Percentiles rank a stretch among this genome's conserved stretches.
Conservation (phyloP, 2,329 filamentous ascomycete species). For the Rhytidhysteron rufulum region DNA sequence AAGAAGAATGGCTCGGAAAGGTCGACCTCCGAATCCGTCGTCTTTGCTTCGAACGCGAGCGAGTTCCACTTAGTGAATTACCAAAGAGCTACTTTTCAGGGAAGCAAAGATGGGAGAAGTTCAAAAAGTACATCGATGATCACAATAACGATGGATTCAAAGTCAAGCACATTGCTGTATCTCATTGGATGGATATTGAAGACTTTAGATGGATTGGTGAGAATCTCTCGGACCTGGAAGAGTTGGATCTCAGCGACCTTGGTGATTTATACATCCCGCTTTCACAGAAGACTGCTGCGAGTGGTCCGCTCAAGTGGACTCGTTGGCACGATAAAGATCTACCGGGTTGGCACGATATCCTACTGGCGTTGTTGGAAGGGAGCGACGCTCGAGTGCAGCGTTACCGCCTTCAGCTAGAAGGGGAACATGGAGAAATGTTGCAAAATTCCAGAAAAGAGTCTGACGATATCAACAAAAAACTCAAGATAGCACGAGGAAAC, state of each 20-base stretch:
- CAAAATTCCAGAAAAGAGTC: too few relatives aligned
- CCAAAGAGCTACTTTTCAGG: constrained; percentile 8
- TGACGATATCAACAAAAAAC: too few relatives aligned
- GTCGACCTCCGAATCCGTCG: constrained; percentile 9
- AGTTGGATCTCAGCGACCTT: constrained; percentile 18
- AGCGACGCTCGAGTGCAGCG: too few relatives aligned
- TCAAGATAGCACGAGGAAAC: too few relatives aligned
- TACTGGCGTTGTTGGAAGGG: too few relatives aligned
- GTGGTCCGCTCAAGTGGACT: too few relatives aligned
- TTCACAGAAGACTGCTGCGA: too few relatives aligned
- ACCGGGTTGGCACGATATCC: too few relatives aligned
- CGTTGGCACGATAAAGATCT: too few relatives aligned
- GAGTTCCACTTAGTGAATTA: background rate
- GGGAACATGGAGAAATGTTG: too few relatives aligned
- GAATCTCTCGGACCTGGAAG: constrained; percentile 11
- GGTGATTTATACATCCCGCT: too few relatives aligned
- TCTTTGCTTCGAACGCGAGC: constrained; percentile 13
- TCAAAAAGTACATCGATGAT: constrained; percentile 8
- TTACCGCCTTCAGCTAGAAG: too few relatives aligned
- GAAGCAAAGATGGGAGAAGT: constrained; percentile 14
- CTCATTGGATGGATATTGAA: constrained; percentile 18
- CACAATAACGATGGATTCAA: constrained; percentile 8
- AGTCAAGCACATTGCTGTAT: constrained; percentile 20
- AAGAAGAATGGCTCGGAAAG: constrained; percentile 2
- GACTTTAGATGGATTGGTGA: constrained; percentile 19